A percentile compares a stretch with the other conserved stretches of the same genome.
These are phyloP conservation scores for Neurospora discreta DNA, from an alignment of 495 filamentous ascomycete genomes.

Conservation along the genomic window DNA sequence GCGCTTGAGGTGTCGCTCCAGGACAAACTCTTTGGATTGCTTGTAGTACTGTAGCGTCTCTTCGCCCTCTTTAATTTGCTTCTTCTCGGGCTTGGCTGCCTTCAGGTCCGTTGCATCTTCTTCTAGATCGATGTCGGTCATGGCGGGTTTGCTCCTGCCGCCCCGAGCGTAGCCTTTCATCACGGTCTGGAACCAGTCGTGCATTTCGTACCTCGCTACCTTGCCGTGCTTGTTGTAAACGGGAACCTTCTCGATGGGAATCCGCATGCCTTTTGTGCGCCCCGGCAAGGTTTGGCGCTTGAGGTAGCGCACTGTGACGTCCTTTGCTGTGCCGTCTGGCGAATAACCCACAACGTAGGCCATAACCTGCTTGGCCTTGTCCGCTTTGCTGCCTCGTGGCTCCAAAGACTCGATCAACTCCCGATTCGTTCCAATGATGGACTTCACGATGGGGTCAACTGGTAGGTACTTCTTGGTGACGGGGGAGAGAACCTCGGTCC, in stretches of 20 bases:
- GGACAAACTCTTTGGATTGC: slow-evolving; percentile 69
- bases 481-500: slow-evolving; percentile 80
- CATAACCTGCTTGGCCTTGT: slow-evolving; percentile 80
- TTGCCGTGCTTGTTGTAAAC: slow-evolving; percentile 63
- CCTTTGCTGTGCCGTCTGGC: slow-evolving; percentile 79
- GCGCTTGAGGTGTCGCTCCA: slow-evolving; percentile 79
- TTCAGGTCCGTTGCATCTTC: slow-evolving; percentile 70
- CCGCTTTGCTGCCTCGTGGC: slow-evolving; percentile 67
- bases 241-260: slow-evolving; percentile 66
- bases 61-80: slow-evolving; percentile 60
- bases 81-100: slow-evolving; percentile 57
- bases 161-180: slow-evolving; percentile 64
- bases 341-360: slow-evolving; percentile 86
- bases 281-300: slow-evolving; percentile 76
- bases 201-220: slow-evolving; percentile 54
- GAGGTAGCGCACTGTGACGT: slow-evolving; percentile 88
- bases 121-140: slow-evolving; percentile 59
- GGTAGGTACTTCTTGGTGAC: slow-evolving; percentile 65
- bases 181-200: slow-evolving; percentile 76
- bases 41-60: slow-evolving; percentile 81
- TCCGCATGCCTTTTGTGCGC: slow-evolving; percentile 76
- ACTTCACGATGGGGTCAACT: slow-evolving; percentile 62
- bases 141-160: slow-evolving; percentile 28
- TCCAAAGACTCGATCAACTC: slow-evolving; percentile 71
- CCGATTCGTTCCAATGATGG: slow-evolving; percentile 52